Conservation (phyloP, 2,329 filamentous ascomycete genomes). For the Truncatella angustata region DNA sequence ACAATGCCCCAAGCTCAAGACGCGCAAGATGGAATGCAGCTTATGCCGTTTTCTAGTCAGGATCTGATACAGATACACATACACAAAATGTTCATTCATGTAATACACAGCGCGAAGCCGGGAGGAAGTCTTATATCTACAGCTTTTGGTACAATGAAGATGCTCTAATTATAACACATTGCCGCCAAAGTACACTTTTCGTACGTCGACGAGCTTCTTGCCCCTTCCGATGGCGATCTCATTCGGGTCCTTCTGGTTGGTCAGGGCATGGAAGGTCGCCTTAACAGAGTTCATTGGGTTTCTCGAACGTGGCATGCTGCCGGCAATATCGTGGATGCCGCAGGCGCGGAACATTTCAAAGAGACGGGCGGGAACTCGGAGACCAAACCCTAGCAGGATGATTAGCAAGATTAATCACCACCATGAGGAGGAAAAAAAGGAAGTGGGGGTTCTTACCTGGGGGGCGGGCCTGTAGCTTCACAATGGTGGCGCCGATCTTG, state of each 20-base stretch:
- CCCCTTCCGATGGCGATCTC: constrained; percentile 85
- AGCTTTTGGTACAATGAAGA: constrained; percentile 4
- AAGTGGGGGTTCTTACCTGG: constrained; percentile 88
- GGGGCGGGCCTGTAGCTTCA: constrained; percentile 77
- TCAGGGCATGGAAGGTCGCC: constrained; percentile 79
- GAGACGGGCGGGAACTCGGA: constrained; percentile 86
- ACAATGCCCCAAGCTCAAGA: no score
- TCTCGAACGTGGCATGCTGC: constrained; percentile 76
- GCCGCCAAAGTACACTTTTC: constrained; percentile 96
- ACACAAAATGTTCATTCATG: not conserved
- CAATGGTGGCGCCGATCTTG: constrained; percentile 85
- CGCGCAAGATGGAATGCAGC: no score
- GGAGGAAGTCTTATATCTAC: constrained; percentile 5
- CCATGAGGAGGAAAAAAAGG: no score
- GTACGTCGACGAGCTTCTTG: constrained; percentile 92
- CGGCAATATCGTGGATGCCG: constrained; percentile 84
- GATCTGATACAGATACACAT: not conserved
- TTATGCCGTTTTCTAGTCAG: not conserved
- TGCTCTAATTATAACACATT: constrained; percentile 52
- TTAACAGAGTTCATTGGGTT: constrained; percentile 99
- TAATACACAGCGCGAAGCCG: not conserved
- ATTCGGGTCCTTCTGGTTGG: constrained; percentile 82
- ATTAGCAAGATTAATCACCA: not conserved
- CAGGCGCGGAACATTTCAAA: constrained; percentile 90
- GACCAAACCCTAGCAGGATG: constrained; percentile 73